These are phyloP conservation scores for Ceratocystiopsis minuta DNA, from an alignment of 2,329 filamentous ascomycete species.

Conservation along the genomic window DNA sequence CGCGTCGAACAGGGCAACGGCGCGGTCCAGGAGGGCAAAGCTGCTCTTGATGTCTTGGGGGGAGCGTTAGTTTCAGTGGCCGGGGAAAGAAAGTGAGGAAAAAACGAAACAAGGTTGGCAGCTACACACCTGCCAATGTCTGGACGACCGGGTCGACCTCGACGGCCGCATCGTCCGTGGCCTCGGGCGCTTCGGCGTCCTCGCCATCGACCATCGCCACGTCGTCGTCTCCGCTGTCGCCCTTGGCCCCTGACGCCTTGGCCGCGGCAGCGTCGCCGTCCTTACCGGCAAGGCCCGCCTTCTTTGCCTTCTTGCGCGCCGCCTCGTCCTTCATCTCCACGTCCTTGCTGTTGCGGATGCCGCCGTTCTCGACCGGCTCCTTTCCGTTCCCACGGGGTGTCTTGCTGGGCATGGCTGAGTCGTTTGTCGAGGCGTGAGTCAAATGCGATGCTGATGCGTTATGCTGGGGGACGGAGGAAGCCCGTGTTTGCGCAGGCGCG, in stretches of 20 bases:
- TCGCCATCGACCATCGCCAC: conserved; percentile 49
- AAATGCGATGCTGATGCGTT: no score
- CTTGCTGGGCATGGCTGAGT: conserved; percentile 46
- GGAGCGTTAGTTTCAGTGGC: conserved; percentile 9
- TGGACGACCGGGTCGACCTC: conserved; percentile 44
- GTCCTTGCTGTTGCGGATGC: conserved; percentile 45
- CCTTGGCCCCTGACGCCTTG: conserved; percentile 35
- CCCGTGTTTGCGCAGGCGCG: no score
- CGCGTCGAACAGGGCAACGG: conserved; percentile 81
- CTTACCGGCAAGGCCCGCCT: conserved; percentile 49
- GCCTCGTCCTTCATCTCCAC: conserved; percentile 46
- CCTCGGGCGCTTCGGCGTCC: conserved; percentile 27
- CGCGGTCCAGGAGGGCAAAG: conserved; percentile 78
- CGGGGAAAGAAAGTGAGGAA: background rate
- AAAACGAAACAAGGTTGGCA: background rate
- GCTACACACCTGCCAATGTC: conserved; percentile 37
- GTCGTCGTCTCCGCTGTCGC: conserved; percentile 55
- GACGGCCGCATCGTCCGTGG: conserved; percentile 24
- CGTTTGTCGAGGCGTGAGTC: no score
- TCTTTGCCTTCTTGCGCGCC: conserved; percentile 44
- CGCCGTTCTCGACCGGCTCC: conserved; percentile 50
- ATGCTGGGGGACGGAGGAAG: no score
- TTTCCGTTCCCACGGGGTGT: conserved; percentile 56
- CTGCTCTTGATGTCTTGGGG: conserved; percentile 78
- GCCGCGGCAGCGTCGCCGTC: conserved; percentile 34